A percentile compares a stretch with the other conserved stretches of the same genome.
These are phyloP conservation scores for Exobasidium rhododendri DNA, from an alignment of 1,284 basidiomycete species.

Conservation along the genomic window DNA sequence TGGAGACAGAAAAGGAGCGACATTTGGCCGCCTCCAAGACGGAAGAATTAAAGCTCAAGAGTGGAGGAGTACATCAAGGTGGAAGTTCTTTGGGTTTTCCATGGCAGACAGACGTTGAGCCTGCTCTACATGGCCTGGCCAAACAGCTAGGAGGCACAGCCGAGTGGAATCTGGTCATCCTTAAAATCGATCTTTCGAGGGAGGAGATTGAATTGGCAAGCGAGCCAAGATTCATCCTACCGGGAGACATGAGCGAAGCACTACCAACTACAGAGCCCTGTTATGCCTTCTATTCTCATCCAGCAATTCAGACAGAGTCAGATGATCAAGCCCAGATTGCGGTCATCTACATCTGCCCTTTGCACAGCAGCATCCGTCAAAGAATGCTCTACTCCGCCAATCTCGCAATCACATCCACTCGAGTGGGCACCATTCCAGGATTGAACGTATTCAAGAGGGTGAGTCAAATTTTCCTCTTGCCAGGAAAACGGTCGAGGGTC, in stretches of 20 bases:
- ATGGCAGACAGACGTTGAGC: slow-evolving; percentile 16
- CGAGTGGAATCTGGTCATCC: slow-evolving; percentile 37
- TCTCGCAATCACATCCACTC: slow-evolving; percentile 28
- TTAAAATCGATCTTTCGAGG: slow-evolving; percentile 28
- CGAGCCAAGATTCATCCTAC: slow-evolving; percentile 10
- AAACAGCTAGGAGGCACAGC: slow-evolving; percentile 32
- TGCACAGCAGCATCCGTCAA: slow-evolving; percentile 31
- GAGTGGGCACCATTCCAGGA: slow-evolving; percentile 30
- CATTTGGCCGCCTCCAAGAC: slow-evolving; percentile 1
- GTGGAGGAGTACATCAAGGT: background rate
- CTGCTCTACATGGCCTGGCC: slow-evolving; percentile 27
- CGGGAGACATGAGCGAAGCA: slow-evolving; percentile 4
- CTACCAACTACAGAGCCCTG: slow-evolving; percentile 24
- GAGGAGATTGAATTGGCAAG: slow-evolving; percentile 10
- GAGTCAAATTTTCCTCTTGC: slow-evolving; percentile 14
- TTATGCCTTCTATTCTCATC: slow-evolving; percentile 34
- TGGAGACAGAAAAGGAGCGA: slow-evolving; percentile 13
- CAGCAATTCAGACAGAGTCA: slow-evolving; percentile 23
- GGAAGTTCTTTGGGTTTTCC: background rate
- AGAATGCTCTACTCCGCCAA: slow-evolving; percentile 44
- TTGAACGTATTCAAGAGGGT: slow-evolving; percentile 37
- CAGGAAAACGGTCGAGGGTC: no score
- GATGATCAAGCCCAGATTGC: slow-evolving; percentile 18
- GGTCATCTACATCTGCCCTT: slow-evolving; percentile 43
- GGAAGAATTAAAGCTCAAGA: slow-evolving; percentile 2